Evolutionary conservation across 2,329 filamentous ascomycete genomes (phyloP), one percentile per base, ranked within the genome.

Genomic region (Phialophora tarda): DNA sequence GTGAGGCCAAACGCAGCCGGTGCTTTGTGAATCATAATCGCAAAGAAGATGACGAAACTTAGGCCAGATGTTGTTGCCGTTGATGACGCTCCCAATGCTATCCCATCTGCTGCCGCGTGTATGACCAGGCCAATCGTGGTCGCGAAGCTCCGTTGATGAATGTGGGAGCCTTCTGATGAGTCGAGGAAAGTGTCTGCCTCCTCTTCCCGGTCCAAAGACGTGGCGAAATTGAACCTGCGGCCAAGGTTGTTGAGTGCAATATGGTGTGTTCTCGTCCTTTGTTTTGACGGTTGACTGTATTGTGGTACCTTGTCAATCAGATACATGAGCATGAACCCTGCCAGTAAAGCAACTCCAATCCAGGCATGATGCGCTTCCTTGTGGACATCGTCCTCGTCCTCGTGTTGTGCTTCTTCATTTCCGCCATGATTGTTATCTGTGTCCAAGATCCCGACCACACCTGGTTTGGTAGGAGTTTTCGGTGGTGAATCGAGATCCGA

Each of bases 11-110:
- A 99, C 0, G 95, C 93, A 1, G 95, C 95, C 0, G 93, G 94
- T 1, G 93, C 94, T 80, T 98, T 99, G 79, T 99, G 95, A 5
- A 98, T 87, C 91, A 99, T 96, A 72, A 99, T 95, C 11, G 95
- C 95, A 48, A 97, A 80, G 77, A 99, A 99, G 47, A 99, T 92
- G 73, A 99, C 91, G 67, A 98, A 88, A 41, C 91, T 92, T 11
- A 99, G 81, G 65, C 90, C 89, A 68, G 87, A 87, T 72, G 92
- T 89, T 1, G 87, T 83, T 3, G 88, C 86, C 3, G 91, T 89
- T 3, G 90, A 91, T 0, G 93, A 97, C 26, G 95, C 95, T 24
- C 95, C 95, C 79, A 99, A 89, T 2, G 95, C 95, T 68, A 99
- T 97, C 17, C 95, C 95, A 75, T 99, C 95, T 1, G 95, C 94